A percentile compares a stretch with the other conserved stretches of the same genome.
These are phyloP conservation scores for Xylaria sp. DNA, from an alignment of 2,329 filamentous ascomycete genomes.

Conservation along the genomic window DNA sequence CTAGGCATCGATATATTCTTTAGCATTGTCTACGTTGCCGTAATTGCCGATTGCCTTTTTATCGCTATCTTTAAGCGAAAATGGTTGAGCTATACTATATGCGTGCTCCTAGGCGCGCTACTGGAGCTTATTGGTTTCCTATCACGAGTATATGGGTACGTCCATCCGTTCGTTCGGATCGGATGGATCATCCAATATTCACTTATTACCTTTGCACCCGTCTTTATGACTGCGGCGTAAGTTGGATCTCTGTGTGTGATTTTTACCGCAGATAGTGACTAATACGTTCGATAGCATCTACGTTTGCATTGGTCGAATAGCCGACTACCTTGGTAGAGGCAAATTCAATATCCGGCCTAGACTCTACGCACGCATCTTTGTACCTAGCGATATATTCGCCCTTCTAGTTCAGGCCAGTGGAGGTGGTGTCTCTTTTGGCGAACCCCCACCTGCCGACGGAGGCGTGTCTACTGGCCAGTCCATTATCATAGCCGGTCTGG, in stretches of 20 bases:
- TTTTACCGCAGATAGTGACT: not conserved
- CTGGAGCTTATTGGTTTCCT: conserved; percentile 31
- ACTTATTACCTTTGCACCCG: conserved; percentile 29
- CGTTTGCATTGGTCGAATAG: conserved; percentile 35
- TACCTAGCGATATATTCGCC: conserved; percentile 31
- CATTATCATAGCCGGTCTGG: conserved; percentile 31
- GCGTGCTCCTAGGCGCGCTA: conserved; percentile 26
- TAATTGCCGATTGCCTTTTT: conserved; percentile 21
- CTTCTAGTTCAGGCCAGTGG: conserved; percentile 31
- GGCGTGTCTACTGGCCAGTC: conserved; percentile 26
- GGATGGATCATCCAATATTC: conserved; percentile 36
- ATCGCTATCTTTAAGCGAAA: conserved; percentile 11
- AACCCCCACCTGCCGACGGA: conserved; percentile 4
- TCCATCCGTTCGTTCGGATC: conserved; percentile 22
- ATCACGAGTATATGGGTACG: conserved; percentile 27
- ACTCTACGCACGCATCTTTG: conserved; percentile 33
- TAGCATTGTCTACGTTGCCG: conserved; percentile 26
- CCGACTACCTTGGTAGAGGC: conserved; percentile 35
- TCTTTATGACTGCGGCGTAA: conserved; percentile 36
- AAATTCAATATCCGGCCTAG: conserved; percentile 33
- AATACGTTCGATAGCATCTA: conserved; percentile 27
- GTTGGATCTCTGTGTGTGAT: not conserved
- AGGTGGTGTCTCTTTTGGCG: conserved; percentile 24
- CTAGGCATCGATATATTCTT: conserved; percentile 36
- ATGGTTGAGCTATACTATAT: conserved; percentile 32